Evolutionary conservation across 2,329 filamentous ascomycete species (phyloP).

Genomic region (Juglanconis oblonga): DNA sequence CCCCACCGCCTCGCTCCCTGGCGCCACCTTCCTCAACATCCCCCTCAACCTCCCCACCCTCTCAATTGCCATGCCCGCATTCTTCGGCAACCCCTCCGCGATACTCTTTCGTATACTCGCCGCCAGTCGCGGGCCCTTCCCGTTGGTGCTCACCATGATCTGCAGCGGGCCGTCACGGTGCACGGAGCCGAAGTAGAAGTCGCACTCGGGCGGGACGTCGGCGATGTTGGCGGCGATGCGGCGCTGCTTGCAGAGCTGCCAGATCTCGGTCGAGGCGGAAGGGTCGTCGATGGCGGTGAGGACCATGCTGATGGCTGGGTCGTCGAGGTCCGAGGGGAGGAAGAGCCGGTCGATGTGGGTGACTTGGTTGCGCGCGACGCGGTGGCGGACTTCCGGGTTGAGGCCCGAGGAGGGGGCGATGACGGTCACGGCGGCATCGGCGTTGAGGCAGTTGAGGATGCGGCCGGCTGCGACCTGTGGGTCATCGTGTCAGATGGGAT

Average conservation of each 20-base stretch:
- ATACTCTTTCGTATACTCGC: constrained; percentile 83
- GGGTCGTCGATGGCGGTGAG: constrained; percentile 92
- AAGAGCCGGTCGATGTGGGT: constrained; percentile 81
- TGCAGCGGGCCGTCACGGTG: constrained; percentile 94
- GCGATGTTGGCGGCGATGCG: constrained; percentile 92
- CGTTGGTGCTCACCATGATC: constrained; percentile 98
- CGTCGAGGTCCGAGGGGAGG: constrained; percentile 80
- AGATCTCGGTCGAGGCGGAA: constrained; percentile 83
- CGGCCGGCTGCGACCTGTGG: constrained; percentile 87
- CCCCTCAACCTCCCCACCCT: constrained; percentile 77
- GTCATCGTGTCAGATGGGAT: constrained; percentile 12
- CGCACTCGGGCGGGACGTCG: constrained; percentile 93
- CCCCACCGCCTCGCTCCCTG: constrained; percentile 67
- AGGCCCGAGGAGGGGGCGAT: constrained; percentile 77
- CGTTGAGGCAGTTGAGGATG: constrained; percentile 91
- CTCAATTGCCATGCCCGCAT: constrained; percentile 81
- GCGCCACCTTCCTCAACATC: constrained; percentile 75
- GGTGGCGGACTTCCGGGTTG: constrained; percentile 83
- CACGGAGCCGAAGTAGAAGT: constrained; percentile 97
- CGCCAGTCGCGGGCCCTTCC: constrained; percentile 88
- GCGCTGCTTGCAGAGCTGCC: constrained; percentile 85
- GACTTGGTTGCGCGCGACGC: constrained; percentile 72
- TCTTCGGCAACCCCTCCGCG: constrained; percentile 69
- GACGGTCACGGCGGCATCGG: constrained; percentile 85
- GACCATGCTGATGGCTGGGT: constrained; percentile 83